Base-by-base conservation (phyloP, 163 green algal species). In the Scenedesmus sp. region DNA sequence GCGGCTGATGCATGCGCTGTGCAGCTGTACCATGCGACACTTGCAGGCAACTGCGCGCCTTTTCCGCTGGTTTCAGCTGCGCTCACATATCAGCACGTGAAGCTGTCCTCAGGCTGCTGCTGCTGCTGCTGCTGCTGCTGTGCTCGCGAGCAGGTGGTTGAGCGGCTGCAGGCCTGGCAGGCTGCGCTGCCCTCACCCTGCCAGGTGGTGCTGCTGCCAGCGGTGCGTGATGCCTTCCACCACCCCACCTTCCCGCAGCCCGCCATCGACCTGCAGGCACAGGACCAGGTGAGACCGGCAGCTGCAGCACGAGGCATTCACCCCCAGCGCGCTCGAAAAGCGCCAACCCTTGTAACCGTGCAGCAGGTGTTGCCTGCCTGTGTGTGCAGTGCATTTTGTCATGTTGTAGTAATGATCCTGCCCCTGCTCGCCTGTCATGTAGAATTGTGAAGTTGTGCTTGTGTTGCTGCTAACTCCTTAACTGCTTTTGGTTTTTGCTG, bases 241-340 rank as follows among this genome's bases (percentile, higher is more conserved):
- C 70, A 94, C 73, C 95, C 96, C 9, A 95, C 97, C 57, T 96
- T 98, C 90, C 97, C 97, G n/a, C 95, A 97, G 94, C 94, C 95
- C 34, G 88, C 96, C 34, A 87, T 97, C 34, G 20, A 84, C 4
- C 26, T 92, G 67, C 73, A 67, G 23, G 56, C 52, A 26, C 56
- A 20, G 62, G 64, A 82, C 18, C 66, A 92, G 92, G 82, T 87
- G 34, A n/a, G 85, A 34, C 34, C 26, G 76, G 34, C 15, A 82
- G 73, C 2, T n/a, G 76, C 76, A 59, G 76, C 6, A 9, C 13
- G 2, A 5, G 62, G 62, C 1, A 15, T 70, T 20, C 62, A 70
- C 13, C 10, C 10, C 62, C 34, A 46, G 34, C 34, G 34, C 34
- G 15, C 79, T 84, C 52, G 89, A 13, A 1, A 7, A 26, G 2